Conservation (phyloP, 1,284 basidiomycete genomes). For the Trametes hirsuta region DNA sequence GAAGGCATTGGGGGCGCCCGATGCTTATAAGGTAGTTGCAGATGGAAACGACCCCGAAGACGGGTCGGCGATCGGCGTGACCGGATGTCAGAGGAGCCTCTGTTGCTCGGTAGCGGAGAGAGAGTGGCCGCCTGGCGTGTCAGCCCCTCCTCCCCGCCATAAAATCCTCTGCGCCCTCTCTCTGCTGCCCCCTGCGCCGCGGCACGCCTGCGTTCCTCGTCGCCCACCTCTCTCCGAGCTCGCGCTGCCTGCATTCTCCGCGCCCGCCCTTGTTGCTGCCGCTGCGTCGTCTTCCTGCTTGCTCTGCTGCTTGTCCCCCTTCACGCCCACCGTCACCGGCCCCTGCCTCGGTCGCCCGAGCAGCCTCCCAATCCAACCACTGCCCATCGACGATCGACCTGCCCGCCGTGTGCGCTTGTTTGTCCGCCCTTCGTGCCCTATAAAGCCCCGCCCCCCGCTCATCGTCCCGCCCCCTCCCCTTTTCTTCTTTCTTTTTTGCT, state of each 20-base stretch:
- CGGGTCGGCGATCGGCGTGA: background rate
- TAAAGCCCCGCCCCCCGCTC: conserved; percentile 19
- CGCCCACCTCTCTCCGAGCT: conserved; percentile 3
- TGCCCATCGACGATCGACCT: conserved; percentile 5
- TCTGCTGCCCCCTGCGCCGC: background rate
- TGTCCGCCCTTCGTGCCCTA: conserved; percentile 24
- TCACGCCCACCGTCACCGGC: conserved; percentile 5
- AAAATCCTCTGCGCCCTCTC: background rate
- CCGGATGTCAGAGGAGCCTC: conserved; percentile 1
- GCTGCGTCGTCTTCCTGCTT: background rate
- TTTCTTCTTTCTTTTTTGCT: conserved; percentile 28
- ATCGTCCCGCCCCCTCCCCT: conserved; percentile 18
- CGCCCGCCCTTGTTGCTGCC: background rate
- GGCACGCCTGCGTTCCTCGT: conserved; percentile 3
- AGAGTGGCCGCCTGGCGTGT: background rate
- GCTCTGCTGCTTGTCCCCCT: background rate
- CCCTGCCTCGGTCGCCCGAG: background rate
- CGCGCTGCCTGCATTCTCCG: conserved; percentile 13
- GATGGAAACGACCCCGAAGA: background rate
- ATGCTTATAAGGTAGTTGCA: background rate
- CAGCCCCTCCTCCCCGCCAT: background rate
- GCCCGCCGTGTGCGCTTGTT: conserved; percentile 29
- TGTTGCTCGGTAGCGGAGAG: conserved; percentile 2
- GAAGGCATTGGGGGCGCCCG: background rate
- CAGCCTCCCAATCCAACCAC: conserved; percentile 1